Evolutionary conservation across 371 early-diverging fungal genomes (phyloP).

Genomic region (Basidiobolus meristosporus): DNA sequence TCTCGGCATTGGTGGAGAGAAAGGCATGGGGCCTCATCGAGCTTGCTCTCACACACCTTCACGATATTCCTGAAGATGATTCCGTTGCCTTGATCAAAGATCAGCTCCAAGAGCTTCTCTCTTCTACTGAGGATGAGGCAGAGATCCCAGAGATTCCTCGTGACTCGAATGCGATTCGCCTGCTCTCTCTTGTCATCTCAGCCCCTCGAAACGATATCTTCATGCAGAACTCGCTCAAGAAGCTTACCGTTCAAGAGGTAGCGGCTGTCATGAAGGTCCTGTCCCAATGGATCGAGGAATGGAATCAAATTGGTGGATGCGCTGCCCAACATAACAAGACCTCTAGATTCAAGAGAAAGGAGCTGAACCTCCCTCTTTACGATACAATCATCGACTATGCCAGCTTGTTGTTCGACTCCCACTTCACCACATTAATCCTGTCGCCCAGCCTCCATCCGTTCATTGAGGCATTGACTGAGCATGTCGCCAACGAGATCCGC

Average conservation of each 20-base stretch:
- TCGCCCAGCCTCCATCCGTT: conserved; percentile 23
- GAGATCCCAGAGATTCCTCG: conserved; percentile 6
- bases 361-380: background rate
- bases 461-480: conserved; percentile 12
- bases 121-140: background rate
- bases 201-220: conserved; percentile 35
- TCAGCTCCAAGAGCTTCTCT: background rate
- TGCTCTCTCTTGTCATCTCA: conserved; percentile 15
- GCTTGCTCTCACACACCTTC: conserved; percentile 19
- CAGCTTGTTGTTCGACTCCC: conserved; percentile 26
- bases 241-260: conserved; percentile 20
- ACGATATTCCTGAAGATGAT: conserved; percentile 36
- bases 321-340: conserved; percentile 9
- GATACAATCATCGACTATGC: conserved; percentile 25
- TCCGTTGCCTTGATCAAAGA: conserved; percentile 18
- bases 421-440: conserved; percentile 32
- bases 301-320: conserved; percentile 11
- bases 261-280: conserved; percentile 17
- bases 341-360: background rate
- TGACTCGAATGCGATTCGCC: conserved; percentile 5
- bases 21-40: conserved; percentile 27
- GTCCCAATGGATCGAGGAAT: conserved; percentile 15
- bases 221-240: conserved; percentile 30
- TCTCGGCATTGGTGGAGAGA: conserved; percentile 21
- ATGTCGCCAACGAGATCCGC: conserved; percentile 15